These are phyloP conservation scores for Metschnikowia henanensis DNA, from an alignment of 805 yeast genomes.

Conservation along the genomic window DNA sequence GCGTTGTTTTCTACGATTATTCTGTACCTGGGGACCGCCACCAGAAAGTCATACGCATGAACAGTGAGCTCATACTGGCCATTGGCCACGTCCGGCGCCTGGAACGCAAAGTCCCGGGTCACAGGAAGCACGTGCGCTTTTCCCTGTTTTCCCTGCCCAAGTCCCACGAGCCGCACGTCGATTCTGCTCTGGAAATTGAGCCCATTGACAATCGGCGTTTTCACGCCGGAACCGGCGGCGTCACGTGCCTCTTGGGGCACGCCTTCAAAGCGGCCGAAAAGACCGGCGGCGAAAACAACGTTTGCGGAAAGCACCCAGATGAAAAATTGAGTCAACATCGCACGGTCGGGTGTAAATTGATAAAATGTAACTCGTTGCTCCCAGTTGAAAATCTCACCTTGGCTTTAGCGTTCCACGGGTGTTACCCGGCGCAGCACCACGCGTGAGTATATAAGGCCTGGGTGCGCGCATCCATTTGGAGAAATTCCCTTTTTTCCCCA, in stretches of 20 bases:
- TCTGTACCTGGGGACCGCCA: constrained; percentile 26
- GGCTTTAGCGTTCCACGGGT: constrained; percentile 1
- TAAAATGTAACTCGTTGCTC: no score
- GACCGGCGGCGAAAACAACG: constrained; percentile 10
- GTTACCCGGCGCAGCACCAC: constrained; percentile 27
- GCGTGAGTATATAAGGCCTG: constrained; percentile 13
- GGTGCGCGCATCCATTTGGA: not conserved
- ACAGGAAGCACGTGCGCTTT: constrained; percentile 16
- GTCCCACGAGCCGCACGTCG: constrained; percentile 23
- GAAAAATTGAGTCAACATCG: not conserved
- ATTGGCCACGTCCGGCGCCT: constrained; percentile 20
- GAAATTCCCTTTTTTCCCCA: constrained; percentile 25
- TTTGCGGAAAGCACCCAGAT: not conserved
- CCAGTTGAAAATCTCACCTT: not conserved
- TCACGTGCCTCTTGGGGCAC: constrained; percentile 26
- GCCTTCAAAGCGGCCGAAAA: constrained; percentile 27
- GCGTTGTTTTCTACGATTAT: constrained; percentile 24
- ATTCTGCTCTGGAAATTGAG: constrained; percentile 34
- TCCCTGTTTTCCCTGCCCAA: not conserved
- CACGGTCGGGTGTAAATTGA: not conserved
- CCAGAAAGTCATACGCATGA: constrained; percentile 36
- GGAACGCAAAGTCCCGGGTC: constrained; percentile 27
- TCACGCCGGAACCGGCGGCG: constrained; percentile 7
- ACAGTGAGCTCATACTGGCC: constrained; percentile 38
- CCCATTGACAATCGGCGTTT: constrained; percentile 31